Percentiles rank a stretch among this genome's conserved stretches.
phyloP scores from a whole-genome alignment of 1,284 basidiomycete genomes.

The Pseudozyma tsukubaensis region DNA sequence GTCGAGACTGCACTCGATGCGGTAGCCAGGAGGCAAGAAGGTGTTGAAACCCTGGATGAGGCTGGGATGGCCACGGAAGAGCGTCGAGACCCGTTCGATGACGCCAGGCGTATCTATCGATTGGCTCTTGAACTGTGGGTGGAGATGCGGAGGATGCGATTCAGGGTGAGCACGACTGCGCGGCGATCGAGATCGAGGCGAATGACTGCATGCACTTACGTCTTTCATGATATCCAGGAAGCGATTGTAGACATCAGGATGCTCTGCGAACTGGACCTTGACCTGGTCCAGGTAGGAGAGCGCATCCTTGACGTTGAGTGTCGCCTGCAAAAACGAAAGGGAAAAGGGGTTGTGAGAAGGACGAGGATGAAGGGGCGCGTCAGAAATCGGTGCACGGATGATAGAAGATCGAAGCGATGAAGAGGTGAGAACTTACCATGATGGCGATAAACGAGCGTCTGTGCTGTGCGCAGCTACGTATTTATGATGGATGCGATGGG shows the following conservation, averaged over 20 bases:
- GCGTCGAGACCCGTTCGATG: conserved; percentile 92
- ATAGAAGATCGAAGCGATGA: not conserved
- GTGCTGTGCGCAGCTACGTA: conserved; percentile 8
- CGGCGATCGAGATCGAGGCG: not conserved
- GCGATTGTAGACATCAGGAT: conserved; percentile 95
- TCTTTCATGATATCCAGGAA: conserved; percentile 99
- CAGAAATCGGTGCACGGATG: not conserved
- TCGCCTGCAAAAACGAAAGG: conserved; percentile 43
- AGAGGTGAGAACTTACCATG: conserved; percentile 25
- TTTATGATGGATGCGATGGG: not conserved
- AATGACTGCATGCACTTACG: conserved; percentile 28
- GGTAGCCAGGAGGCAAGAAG: conserved; percentile 94
- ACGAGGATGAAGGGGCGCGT: not conserved
- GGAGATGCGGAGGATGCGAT: not conserved
- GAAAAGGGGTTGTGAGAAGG: not conserved
- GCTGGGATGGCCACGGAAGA: conserved; percentile 91
- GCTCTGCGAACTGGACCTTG: conserved; percentile 86
- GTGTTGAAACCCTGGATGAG: conserved; percentile 99
- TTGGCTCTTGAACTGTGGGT: conserved; percentile 65
- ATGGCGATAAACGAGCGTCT: conserved; percentile 27
- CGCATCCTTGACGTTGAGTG: conserved; percentile 79
- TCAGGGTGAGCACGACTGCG: not conserved
- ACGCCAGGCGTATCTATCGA: conserved; percentile 96
- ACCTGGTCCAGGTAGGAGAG: conserved; percentile 96
- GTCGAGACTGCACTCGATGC: conserved; percentile 84